These are phyloP conservation scores for Leccinum incarnatum DNA, from an alignment of 768 basidiomycete genomes.

Conservation along the genomic window DNA sequence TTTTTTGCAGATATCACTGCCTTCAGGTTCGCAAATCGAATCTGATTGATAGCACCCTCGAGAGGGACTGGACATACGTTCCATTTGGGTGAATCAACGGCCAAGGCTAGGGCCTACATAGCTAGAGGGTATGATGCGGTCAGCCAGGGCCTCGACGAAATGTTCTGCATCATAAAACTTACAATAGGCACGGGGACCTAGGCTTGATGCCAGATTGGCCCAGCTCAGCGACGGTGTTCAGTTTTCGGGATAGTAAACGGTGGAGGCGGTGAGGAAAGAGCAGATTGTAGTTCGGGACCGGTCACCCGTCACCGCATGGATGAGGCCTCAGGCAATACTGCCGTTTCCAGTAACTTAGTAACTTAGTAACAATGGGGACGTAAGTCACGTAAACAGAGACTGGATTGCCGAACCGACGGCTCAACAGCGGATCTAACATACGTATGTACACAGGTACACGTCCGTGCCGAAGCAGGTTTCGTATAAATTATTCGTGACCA, in stretches of 20 bases:
- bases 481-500: constrained; percentile 8
- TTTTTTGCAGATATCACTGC: too few species aligned
- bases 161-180: not conserved
- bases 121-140: constrained; percentile 3
- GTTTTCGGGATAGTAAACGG: constrained; percentile 1
- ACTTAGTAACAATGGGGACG: too few species aligned
- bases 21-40: too few species aligned
- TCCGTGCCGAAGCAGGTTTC: not conserved
- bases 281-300: too few species aligned
- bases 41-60: too few species aligned
- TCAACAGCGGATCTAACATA: not conserved
- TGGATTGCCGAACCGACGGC: not conserved
- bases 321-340: too few species aligned
- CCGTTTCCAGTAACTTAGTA: too few species aligned
- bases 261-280: too few species aligned
- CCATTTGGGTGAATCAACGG: constrained; percentile 30
- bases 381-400: too few species aligned
- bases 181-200: constrained; percentile 34
- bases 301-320: too few species aligned
- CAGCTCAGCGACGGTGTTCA: constrained; percentile 23
- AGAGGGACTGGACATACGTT: constrained; percentile 13
- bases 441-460: not conserved
- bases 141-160: not conserved
- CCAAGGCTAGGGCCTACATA: constrained; percentile 17
- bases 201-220: constrained; percentile 25